phyloP scores from a whole-genome alignment of 2,329 filamentous ascomycete species.

The Fusarium sublunatum region DNA sequence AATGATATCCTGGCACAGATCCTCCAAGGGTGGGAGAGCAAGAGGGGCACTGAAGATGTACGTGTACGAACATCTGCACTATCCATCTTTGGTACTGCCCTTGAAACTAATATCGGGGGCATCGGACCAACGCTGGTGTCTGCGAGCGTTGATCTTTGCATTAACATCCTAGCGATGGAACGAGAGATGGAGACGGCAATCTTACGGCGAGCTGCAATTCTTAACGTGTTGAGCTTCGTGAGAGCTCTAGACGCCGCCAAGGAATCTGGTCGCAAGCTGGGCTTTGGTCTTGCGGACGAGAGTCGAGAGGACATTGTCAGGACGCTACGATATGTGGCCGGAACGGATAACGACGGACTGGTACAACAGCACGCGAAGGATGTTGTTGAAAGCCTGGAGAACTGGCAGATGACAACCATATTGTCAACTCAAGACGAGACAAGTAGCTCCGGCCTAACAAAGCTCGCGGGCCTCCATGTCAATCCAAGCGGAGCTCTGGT shows the following conservation, averaged over 20 bases:
- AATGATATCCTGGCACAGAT: constrained; percentile 68
- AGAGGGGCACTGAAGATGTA: constrained; percentile 74
- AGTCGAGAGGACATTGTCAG: constrained; percentile 71
- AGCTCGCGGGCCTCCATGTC: constrained; percentile 55
- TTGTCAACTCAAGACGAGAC: constrained; percentile 52
- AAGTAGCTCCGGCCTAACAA: constrained; percentile 45
- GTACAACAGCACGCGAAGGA: constrained; percentile 74
- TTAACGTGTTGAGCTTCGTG: constrained; percentile 72
- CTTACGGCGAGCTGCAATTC: constrained; percentile 72
- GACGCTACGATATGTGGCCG: constrained; percentile 71
- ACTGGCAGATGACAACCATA: constrained; percentile 66
- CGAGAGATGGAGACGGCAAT: constrained; percentile 70
- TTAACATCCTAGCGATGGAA: constrained; percentile 73
- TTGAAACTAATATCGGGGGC: constrained; percentile 71
- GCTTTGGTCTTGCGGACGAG: constrained; percentile 65
- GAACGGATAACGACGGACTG: constrained; percentile 74
- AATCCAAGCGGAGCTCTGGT: constrained; percentile 45
- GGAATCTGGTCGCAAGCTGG: constrained; percentile 58
- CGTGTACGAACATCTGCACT: constrained; percentile 76
- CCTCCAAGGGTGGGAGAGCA: constrained; percentile 74
- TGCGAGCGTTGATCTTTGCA: constrained; percentile 69
- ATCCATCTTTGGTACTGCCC: constrained; percentile 68
- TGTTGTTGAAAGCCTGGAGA: constrained; percentile 74
- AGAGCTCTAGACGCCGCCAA: constrained; percentile 67
- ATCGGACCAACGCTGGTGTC: constrained; percentile 65